phyloP scores from a whole-genome alignment of 345 rosid genomes.

The Arabis alpina region DNA sequence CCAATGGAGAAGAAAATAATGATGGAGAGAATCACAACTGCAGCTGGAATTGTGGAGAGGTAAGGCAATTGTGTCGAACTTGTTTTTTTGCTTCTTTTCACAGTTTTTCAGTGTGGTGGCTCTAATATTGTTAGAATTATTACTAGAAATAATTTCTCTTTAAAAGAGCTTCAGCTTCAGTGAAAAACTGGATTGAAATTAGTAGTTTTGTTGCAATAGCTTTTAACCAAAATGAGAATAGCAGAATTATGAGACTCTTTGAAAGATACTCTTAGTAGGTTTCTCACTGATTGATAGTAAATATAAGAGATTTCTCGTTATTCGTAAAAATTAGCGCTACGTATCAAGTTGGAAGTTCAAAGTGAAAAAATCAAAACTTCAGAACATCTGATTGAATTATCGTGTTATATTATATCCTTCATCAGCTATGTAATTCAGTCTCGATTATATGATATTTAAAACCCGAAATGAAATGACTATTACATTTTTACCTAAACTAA shows the following conservation, averaged over 20 bases:
- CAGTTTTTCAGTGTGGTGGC: slow-evolving; percentile 1
- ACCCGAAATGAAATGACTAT: slow-evolving; percentile 1
- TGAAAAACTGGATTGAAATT: neutral
- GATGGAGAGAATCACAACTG: slow-evolving; percentile 92
- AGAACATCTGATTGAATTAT: neutral
- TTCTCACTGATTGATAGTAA: neutral
- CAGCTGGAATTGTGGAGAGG: slow-evolving; percentile 99
- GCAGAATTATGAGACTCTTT: neutral
- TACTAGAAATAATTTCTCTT: neutral
- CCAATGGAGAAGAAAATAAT: slow-evolving; percentile 91
- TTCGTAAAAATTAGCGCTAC: neutral
- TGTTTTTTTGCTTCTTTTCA: slow-evolving; percentile 9
- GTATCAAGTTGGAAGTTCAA: slow-evolving; percentile 15
- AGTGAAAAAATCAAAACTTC: neutral
- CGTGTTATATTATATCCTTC: neutral
- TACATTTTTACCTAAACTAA: slow-evolving; percentile 10
- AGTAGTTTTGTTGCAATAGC: slow-evolving; percentile 13
- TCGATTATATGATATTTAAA: slow-evolving; percentile 13
- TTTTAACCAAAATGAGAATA: neutral
- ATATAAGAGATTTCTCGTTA: neutral
- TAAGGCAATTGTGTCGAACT: slow-evolving; percentile 25
- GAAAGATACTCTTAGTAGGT: neutral
- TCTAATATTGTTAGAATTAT: neutral
- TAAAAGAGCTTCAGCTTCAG: no score
- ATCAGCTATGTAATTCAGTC: slow-evolving; percentile 6